Evolutionary conservation across 805 yeast species (phyloP).

Genomic region (Candida arabinofermentans): DNA sequence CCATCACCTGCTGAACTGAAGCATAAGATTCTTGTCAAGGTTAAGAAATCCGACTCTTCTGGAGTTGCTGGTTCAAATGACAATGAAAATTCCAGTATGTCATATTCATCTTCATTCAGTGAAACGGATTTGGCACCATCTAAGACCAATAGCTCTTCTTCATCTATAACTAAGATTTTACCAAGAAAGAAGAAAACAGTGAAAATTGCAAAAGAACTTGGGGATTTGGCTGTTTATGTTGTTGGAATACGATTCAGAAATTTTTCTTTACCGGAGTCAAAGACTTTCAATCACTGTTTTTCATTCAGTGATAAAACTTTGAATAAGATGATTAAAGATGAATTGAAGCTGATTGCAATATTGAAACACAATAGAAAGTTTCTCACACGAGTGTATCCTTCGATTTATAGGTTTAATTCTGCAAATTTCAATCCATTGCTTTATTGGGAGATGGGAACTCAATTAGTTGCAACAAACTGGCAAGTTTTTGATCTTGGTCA

Average conservation of each 20-base stretch:
- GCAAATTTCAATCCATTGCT: slow-evolving; percentile 75
- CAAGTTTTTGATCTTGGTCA: slow-evolving; percentile 89
- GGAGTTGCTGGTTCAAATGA: slow-evolving; percentile 11
- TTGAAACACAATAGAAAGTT: slow-evolving; percentile 73
- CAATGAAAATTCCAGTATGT: slow-evolving; percentile 17
- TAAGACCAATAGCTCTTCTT: slow-evolving; percentile 1
- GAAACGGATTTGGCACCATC: slow-evolving; percentile 18
- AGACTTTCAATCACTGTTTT: slow-evolving; percentile 75
- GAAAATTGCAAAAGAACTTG: slow-evolving; percentile 40
- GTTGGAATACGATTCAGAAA: slow-evolving; percentile 77
- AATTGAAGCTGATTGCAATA: slow-evolving; percentile 48
- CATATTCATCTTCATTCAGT: slow-evolving; percentile 32
- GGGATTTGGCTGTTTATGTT: slow-evolving; percentile 64
- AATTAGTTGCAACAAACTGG: slow-evolving; percentile 97
- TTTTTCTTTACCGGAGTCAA: slow-evolving; percentile 83
- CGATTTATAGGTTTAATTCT: slow-evolving; percentile 69
- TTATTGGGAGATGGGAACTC: slow-evolving; percentile 85
- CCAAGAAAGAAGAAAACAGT: slow-evolving; percentile 14
- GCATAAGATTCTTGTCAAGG: slow-evolving; percentile 72
- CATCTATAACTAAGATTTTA: slow-evolving; percentile 21
- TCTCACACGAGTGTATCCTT: slow-evolving; percentile 85
- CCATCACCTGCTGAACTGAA: slow-evolving; percentile 76
- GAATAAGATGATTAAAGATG: slow-evolving; percentile 60
- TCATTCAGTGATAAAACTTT: slow-evolving; percentile 78
- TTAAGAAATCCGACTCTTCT: slow-evolving; percentile 46